Base-by-base conservation (phyloP, 352 stramenopile genomes). In the Pythium rhizo-oryzae region DNA sequence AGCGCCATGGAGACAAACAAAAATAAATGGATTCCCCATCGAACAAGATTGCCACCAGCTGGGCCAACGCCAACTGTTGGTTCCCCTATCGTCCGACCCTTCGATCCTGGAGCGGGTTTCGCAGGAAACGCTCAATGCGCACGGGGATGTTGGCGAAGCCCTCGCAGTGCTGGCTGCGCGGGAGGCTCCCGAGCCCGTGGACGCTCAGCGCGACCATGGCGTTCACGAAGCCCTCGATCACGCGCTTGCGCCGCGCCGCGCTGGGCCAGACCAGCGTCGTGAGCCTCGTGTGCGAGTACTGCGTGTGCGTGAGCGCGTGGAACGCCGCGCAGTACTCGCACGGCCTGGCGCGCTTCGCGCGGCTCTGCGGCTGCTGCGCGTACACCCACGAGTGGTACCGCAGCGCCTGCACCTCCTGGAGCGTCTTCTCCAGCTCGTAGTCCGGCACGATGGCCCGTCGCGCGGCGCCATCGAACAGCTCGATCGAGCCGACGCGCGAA, bases 251-350 rank as follows among this genome's bases (percentile, higher is more conserved):
- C 1, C n/a, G 23, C n/a, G 39, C 28, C 4, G 28, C 11, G 23
- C 43, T 51, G 2, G 65, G 65, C 65, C 57, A 67, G 19, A 67
- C 21, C 15, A 72, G 41, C 43, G 39, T 67, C 18, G 79, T 50
- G 23, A 85, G 55, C 30, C 69, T 67, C 8, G 76, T 67, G 54
- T 85, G 71, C 35, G 80, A 76, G 28, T 77, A 75, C 21, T 70
- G 75, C 23, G 64, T 72, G 35, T 79, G 66, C 57, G 81, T 78
- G 69, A 84, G 78, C 66, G 73, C 67, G 70, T 79, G 74, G 62
- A 70, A 81, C 50, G 72, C 74, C 23, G 70, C 65, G 64, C 79
- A 84, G 56, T 82, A 87, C 24, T 59, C 56, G 63, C 79, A 87
- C 30, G 51, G 63, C 21, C 67, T 35, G 19, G 58, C 56, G 0